Base-by-base conservation (phyloP, 306 rosid genomes). In the Pyrus bretschneideri region DNA sequence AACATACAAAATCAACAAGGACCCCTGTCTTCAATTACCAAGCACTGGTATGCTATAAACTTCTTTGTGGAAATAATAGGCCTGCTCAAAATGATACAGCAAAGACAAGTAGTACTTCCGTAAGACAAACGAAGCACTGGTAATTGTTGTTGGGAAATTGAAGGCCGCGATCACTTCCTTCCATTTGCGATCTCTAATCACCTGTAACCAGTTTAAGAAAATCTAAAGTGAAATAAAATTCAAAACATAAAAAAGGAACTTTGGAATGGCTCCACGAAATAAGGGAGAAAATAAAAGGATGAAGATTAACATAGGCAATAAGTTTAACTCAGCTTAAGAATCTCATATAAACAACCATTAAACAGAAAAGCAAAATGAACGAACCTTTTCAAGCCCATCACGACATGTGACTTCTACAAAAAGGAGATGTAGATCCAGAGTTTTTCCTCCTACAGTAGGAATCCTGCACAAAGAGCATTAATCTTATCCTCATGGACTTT, bases 1-100 rank as follows among this genome's bases (percentile, higher is more conserved):
- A 76, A 54, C 51, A 44, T 30, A 69, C 59, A 19, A 33, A 72
- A 49, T 14, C 60, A 76, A 76, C 25, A 4, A 66, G 60, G 70
- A 74, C 55, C 54, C 44, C 9, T 77, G 71, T 46, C 67, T 57
- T 46, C 69, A 76, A 75, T 78, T 82, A 89, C 98, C 95, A 70
- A 72, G 75, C 58, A 59, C 40, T 67, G 77, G 61, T 73, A 76
- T 14, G 60, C 84, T 80, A 81, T 79, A 75, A 29, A 68, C 86
- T 83, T 87, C 87, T 82, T 81, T 89, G 73, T 76, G 85, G 84
- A 93, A 82, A 82, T 84, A 91, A 81, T 93, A 91, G 68, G 81
- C 92, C 87, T 93, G 98, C 93, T 91, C 98, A 30, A 91, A 93
- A 82, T 88, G 89, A 86, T 84, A 91, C 69, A 93, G 93, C 89